Conservation (phyloP, 495 filamentous ascomycete species). For the Xylaria castorea region DNA sequence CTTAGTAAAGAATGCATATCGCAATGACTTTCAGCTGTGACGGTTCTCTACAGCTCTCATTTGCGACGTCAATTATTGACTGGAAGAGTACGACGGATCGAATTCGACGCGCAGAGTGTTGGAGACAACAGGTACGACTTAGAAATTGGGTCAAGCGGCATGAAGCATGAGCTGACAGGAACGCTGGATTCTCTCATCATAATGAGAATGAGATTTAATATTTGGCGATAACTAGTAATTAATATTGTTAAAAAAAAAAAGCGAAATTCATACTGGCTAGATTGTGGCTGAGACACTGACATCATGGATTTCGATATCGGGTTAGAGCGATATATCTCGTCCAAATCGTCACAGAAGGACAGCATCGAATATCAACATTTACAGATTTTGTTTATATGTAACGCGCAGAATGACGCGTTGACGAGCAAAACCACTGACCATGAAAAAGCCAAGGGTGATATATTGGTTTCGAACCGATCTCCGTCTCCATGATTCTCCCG, state of each 20-base stretch:
- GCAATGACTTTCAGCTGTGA: background rate
- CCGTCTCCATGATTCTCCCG: conserved; percentile 74
- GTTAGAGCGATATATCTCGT: background rate
- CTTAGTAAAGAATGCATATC: background rate
- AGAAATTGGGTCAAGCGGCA: background rate
- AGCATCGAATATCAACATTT: conserved; percentile 12
- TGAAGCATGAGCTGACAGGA: background rate
- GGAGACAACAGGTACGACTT: background rate
- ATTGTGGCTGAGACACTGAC: conserved; percentile 41
- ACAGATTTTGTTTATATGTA: background rate
- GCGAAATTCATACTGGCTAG: background rate
- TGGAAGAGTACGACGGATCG: background rate
- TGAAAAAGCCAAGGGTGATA: conserved; percentile 61
- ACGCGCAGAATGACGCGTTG: background rate
- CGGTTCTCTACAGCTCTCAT: background rate
- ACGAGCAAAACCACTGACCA: background rate
- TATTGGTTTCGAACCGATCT: conserved; percentile 80
- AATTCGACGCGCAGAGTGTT: background rate
- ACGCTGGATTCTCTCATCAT: background rate
- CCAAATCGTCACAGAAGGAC: conserved; percentile 5
- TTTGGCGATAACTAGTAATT: background rate
- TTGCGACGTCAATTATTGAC: background rate
- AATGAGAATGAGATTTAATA: background rate
- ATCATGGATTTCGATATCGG: conserved; percentile 39
- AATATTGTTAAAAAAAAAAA: background rate